Base-by-base conservation (phyloP, 1,284 basidiomycete genomes). In the Cryptococcus deneoformans region DNA sequence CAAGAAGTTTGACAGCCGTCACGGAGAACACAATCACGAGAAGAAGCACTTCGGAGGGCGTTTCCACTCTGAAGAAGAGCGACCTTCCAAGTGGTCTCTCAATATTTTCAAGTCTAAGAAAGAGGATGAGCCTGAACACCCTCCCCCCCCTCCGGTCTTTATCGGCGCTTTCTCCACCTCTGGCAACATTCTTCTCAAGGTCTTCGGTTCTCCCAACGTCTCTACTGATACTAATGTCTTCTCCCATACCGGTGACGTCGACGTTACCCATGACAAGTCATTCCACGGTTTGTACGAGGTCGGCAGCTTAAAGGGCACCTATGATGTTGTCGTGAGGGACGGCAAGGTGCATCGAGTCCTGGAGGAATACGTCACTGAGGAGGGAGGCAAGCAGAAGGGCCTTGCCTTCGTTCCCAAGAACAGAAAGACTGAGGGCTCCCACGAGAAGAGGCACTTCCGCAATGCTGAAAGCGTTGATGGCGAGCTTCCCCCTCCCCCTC, bases 161-260 rank as follows among this genome's bases (percentile, higher is more conserved):
- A 69, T 73, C 58, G 51, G 52, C 20, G 70, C 67, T 5, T 58
- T 57, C 46, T 63, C 69, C n/a, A 51, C 61, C 10, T 64, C 62
- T 14, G 68, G 70, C 20, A 48, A 56, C 11, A 53, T 72, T 44
- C 53, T 59, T 14, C 59, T 73, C n/a, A 50, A 52, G 36, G 54
- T 72, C 49, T 55, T 58, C 43, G 47, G 50, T 16, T 46, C 52
- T 16, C 50, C 54, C n/a, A 62, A 61, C 54, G 58, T 65, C 38
- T 61, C 59, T 20, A 54, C 62, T 16, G 51, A 63, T 35, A 58
- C 76, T 61, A 76, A 76, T 57, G 72, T 76, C 11, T 65, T 74
- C 50, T 64, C 72, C 0, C 69, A 77, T 56, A 62, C 73, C 8
- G 77, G 76, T 44, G 72, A 77, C 58, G 73, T 80, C 29, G 58